These are phyloP conservation scores for Penicillium aurantiogriseum DNA, from an alignment of 2,329 filamentous ascomycete species.

Conservation along the genomic window DNA sequence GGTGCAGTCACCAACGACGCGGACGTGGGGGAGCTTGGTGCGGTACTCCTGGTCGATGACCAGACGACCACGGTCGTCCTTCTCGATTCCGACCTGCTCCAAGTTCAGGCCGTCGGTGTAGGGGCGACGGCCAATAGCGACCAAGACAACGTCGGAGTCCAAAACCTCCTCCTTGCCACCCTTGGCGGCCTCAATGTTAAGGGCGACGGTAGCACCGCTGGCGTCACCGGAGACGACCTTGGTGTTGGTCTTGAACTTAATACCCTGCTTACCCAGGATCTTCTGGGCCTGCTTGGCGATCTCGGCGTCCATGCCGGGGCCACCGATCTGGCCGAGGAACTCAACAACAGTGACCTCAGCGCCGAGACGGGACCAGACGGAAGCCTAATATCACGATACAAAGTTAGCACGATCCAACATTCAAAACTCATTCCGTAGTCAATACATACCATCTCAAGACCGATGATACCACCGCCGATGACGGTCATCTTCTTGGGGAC, in stretches of 20 bases:
- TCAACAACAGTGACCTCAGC: conserved; percentile 96
- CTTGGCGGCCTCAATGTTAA: conserved; percentile 88
- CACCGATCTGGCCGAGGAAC: conserved; percentile 93
- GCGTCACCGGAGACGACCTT: conserved; percentile 88
- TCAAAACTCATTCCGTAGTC: background rate
- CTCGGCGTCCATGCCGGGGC: conserved; percentile 94
- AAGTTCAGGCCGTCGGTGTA: conserved; percentile 90
- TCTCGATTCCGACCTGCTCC: conserved; percentile 74
- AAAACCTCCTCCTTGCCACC: conserved; percentile 92
- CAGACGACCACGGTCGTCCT: conserved; percentile 87
- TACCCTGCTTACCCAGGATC: conserved; percentile 90
- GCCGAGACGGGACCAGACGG: conserved; percentile 93
- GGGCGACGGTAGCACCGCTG: conserved; percentile 71
- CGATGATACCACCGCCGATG: conserved; percentile 97
- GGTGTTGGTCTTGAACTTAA: conserved; percentile 97
- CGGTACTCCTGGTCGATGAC: conserved; percentile 99
- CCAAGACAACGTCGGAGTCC: conserved; percentile 91
- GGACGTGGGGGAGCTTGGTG: conserved; percentile 95
- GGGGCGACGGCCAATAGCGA: conserved; percentile 92
- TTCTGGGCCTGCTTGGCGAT: conserved; percentile 90
- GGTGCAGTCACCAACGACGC: conserved; percentile 91
- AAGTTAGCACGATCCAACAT: conserved; percentile 5
- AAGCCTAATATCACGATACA: conserved; percentile 52
- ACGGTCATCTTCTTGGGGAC: conserved; percentile 96
- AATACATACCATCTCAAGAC: conserved; percentile 80